Conservation (phyloP, 2,329 filamentous ascomycete genomes). For the Ceratocystis papillata region DNA sequence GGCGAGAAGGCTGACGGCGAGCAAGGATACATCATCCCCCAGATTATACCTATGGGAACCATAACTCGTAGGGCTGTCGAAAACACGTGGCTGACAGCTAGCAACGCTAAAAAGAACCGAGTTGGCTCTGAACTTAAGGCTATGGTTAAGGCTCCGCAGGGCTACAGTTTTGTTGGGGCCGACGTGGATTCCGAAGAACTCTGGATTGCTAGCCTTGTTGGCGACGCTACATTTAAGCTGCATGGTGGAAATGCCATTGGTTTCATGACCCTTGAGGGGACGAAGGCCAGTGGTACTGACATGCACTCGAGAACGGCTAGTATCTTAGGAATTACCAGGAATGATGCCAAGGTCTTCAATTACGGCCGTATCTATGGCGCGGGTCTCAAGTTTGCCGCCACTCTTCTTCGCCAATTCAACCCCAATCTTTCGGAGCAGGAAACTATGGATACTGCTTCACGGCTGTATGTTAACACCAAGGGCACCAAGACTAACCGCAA, state of each 20-base stretch:
- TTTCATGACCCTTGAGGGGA: slow-evolving; percentile 97
- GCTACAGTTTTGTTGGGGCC: slow-evolving; percentile 88
- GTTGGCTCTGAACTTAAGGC: slow-evolving; percentile 95
- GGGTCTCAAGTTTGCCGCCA: slow-evolving; percentile 83
- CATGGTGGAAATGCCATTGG: slow-evolving; percentile 96
- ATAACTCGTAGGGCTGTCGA: slow-evolving; percentile 90
- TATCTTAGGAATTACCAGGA: slow-evolving; percentile 87
- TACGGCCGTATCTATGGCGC: slow-evolving; percentile 99
- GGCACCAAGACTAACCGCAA: slow-evolving; percentile 74
- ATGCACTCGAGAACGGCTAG: slow-evolving; percentile 85
- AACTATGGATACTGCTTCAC: slow-evolving; percentile 63
- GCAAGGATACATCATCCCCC: slow-evolving; percentile 76
- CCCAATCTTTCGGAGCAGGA: slow-evolving; percentile 68
- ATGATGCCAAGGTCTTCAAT: slow-evolving; percentile 96
- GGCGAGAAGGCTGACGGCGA: slow-evolving; percentile 26
- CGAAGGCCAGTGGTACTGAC: slow-evolving; percentile 87
- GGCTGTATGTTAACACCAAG: slow-evolving; percentile 81
- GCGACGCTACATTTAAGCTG: slow-evolving; percentile 86
- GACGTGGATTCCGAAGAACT: slow-evolving; percentile 96
- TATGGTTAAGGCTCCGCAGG: slow-evolving; percentile 84
- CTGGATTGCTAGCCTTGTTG: slow-evolving; percentile 93
- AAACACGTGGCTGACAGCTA: slow-evolving; percentile 96
- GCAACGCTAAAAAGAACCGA: slow-evolving; percentile 90
- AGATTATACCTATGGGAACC: slow-evolving; percentile 96
- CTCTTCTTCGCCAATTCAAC: slow-evolving; percentile 86